Percentiles rank a stretch among this genome's conserved stretches.
Conservation (phyloP, 495 filamentous ascomycete species). For the Jackrogersella multiformis region DNA sequence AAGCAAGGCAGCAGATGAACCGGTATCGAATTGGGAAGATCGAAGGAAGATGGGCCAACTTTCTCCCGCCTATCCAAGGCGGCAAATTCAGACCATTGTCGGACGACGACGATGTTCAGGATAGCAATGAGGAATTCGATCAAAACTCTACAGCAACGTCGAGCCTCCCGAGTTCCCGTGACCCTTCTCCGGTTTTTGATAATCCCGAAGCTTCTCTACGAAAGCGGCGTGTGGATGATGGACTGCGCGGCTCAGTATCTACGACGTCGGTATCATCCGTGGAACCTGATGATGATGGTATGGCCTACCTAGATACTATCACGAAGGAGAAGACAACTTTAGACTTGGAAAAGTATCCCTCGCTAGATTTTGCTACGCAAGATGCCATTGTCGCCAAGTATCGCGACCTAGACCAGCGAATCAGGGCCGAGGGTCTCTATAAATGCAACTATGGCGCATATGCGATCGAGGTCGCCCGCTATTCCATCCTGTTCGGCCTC, state of each 20-base stretch:
- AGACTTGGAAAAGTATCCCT: slow-evolving; percentile 83
- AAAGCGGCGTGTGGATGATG: slow-evolving; percentile 40
- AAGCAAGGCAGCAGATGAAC: slow-evolving; percentile 79
- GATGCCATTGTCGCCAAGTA: slow-evolving; percentile 82
- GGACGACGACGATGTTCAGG: slow-evolving; percentile 51
- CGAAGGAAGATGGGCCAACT: slow-evolving; percentile 86
- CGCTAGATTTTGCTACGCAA: slow-evolving; percentile 79
- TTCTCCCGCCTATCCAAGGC: slow-evolving; percentile 91
- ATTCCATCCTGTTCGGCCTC: slow-evolving; percentile 71
- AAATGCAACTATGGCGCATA: slow-evolving; percentile 88
- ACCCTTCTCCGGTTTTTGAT: slow-evolving; percentile 76
- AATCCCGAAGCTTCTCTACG: slow-evolving; percentile 45
- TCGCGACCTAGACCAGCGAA: slow-evolving; percentile 72
- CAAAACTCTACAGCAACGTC: slow-evolving; percentile 33
- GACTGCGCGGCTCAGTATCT: slow-evolving; percentile 46
- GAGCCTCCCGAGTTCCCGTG: slow-evolving; percentile 58
- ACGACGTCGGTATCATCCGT: slow-evolving; percentile 54
- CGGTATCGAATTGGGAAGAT: slow-evolving; percentile 85
- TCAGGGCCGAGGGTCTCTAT: slow-evolving; percentile 80
- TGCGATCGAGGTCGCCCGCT: slow-evolving; percentile 77
- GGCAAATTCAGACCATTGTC: slow-evolving; percentile 76
- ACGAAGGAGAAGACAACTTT: slow-evolving; percentile 79
- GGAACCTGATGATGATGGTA: slow-evolving; percentile 55
- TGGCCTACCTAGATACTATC: slow-evolving; percentile 75
- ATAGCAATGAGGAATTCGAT: slow-evolving; percentile 55